Evolutionary conservation across 2,329 filamentous ascomycete species (phyloP).

Genomic region (Apiospora phragmitis): DNA sequence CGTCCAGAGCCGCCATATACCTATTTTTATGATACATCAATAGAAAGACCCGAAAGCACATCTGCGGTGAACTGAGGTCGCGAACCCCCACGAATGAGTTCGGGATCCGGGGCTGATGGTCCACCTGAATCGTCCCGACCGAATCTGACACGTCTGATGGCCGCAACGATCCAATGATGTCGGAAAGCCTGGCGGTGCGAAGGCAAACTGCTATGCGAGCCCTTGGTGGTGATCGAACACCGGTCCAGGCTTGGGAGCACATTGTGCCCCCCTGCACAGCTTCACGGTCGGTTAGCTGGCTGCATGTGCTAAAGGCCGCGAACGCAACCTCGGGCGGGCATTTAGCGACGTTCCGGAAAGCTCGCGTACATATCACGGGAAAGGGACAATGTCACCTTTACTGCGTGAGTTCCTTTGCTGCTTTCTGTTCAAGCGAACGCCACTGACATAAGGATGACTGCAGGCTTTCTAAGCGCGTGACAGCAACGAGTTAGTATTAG

Average conservation of each 20-base stretch:
- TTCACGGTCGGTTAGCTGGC: neutral
- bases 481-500: neutral
- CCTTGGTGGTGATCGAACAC: neutral
- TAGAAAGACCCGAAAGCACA: neutral
- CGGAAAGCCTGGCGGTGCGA: neutral
- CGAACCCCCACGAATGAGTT: neutral
- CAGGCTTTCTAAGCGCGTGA: neutral
- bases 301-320: neutral
- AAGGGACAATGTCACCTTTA: neutral
- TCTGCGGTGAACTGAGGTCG: neutral
- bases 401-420: neutral
- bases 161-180: neutral
- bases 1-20: neutral
- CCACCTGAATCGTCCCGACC: neutral
- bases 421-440: neutral
- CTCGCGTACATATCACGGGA: neutral
- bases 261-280: neutral
- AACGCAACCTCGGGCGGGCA: neutral
- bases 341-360: neutral
- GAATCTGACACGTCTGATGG: neutral
- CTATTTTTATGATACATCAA: neutral
- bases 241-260: neutral
- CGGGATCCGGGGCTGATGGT: neutral
- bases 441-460: neutral
- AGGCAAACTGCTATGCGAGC: neutral